A percentile compares a stretch with the other conserved stretches of the same genome.
Evolutionary conservation across 2,329 filamentous ascomycete species (phyloP).

Genomic region (Didymella pinodella): DNA sequence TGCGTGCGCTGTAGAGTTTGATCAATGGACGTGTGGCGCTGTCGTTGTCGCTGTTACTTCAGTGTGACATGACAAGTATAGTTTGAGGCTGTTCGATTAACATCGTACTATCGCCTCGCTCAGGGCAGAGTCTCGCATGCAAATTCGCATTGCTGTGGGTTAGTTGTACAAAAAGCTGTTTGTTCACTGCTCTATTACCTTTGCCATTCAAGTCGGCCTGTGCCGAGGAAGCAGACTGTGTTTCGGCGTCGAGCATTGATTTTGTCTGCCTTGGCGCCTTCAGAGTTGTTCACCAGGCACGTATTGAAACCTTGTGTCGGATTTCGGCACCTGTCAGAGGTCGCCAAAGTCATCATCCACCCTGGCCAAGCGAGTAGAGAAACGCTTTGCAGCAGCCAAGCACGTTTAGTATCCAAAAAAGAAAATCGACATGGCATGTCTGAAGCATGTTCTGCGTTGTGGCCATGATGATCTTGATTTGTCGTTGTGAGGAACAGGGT

Average conservation of each 20-base stretch:
- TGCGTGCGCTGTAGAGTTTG: conserved; percentile 25
- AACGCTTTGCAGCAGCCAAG: conserved; percentile 36
- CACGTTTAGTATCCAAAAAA: conserved; percentile 24
- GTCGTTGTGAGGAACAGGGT: conserved; percentile 6
- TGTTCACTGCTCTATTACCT: background rate
- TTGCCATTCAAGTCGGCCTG: background rate
- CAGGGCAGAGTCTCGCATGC: background rate
- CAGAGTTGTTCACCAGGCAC: conserved; percentile 21
- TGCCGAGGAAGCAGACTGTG: conserved; percentile 7
- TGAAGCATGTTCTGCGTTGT: conserved; percentile 28
- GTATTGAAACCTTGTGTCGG: conserved; percentile 27
- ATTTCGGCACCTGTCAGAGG: conserved; percentile 25
- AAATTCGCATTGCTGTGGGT: background rate
- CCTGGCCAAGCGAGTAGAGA: conserved; percentile 31
- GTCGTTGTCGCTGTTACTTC: background rate
- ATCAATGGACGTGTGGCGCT: conserved; percentile 16
- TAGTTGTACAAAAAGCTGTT: background rate
- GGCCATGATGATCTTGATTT: conserved; percentile 19
- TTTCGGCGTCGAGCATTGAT: conserved; percentile 30
- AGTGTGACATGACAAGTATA: background rate
- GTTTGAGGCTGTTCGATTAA: background rate
- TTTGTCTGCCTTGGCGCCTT: conserved; percentile 32
- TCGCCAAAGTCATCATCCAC: conserved; percentile 10
- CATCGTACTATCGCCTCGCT: background rate
- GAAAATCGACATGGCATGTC: conserved; percentile 16